Conservation (phyloP, 805 yeast species). For the Candida ulmi region DNA sequence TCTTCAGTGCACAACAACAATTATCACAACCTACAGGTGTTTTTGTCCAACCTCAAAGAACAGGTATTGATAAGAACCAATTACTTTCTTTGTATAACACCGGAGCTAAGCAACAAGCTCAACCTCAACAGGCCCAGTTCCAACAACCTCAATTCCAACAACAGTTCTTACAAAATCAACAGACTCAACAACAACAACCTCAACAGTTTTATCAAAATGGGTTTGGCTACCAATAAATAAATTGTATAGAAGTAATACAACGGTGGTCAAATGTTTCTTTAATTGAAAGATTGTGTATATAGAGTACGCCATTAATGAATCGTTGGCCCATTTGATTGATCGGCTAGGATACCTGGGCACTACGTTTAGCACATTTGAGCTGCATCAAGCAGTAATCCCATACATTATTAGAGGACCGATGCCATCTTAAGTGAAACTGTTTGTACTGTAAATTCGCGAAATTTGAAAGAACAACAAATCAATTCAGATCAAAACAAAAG, state of each 20-base stretch:
- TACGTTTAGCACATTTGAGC: no score
- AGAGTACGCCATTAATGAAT: no score
- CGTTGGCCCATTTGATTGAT: no score
- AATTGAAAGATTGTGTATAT: no score
- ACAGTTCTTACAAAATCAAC: constrained; percentile 1
- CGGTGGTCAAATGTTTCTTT: no score
- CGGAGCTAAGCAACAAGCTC: constrained; percentile 41
- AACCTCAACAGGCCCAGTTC: background rate
- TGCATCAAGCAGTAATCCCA: no score
- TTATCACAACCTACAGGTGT: constrained; percentile 1
- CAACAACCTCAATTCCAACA: background rate
- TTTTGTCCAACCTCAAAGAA: constrained; percentile 5
- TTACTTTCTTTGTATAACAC: constrained; percentile 28
- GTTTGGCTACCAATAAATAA: background rate
- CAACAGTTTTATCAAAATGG: background rate
- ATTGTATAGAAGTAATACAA: constrained; percentile 55
- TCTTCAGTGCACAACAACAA: constrained; percentile 6
- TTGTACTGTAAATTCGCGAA: no score
- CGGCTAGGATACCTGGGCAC: no score
- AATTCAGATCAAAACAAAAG: no score
- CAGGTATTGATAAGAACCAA: constrained; percentile 16
- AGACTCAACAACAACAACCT: constrained; percentile 5
- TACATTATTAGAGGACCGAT: no score
- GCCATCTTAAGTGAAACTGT: no score
- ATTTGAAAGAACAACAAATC: no score